These are phyloP conservation scores for Penicillium chermesinum DNA, from an alignment of 495 filamentous ascomycete species.

Conservation along the genomic window DNA sequence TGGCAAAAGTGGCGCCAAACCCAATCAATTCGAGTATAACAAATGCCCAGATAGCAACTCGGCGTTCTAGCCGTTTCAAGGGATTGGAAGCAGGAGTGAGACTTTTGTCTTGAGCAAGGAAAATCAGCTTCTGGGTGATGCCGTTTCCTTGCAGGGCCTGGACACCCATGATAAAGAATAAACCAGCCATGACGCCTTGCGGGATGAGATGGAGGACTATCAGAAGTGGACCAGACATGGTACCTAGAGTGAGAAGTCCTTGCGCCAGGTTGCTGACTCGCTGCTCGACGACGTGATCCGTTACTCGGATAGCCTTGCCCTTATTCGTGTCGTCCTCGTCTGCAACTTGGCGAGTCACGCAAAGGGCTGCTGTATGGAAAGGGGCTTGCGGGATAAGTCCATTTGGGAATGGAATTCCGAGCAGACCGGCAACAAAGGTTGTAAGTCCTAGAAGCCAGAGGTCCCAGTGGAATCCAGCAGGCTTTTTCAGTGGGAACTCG, in stretches of 20 bases:
- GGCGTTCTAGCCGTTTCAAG: slow-evolving; percentile 55
- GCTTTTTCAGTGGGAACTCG: slow-evolving; percentile 86
- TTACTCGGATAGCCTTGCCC: slow-evolving; percentile 54
- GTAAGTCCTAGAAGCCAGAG: slow-evolving; percentile 87
- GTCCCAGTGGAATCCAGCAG: slow-evolving; percentile 95
- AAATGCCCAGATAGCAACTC: slow-evolving; percentile 67
- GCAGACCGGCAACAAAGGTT: slow-evolving; percentile 73
- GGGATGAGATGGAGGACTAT: slow-evolving; percentile 81
- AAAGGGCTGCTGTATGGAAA: slow-evolving; percentile 83
- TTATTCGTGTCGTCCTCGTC: slow-evolving; percentile 55
- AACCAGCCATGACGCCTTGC: slow-evolving; percentile 77
- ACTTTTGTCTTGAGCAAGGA: slow-evolving; percentile 60
- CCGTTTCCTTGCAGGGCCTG: slow-evolving; percentile 78
- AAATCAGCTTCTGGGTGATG: slow-evolving; percentile 76
- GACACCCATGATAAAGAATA: slow-evolving; percentile 94
- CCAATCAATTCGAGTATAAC: slow-evolving; percentile 71
- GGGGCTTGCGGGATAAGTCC: slow-evolving; percentile 91
- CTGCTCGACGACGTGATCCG: slow-evolving; percentile 82
- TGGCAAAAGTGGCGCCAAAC: slow-evolving; percentile 86
- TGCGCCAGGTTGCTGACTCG: slow-evolving; percentile 81
- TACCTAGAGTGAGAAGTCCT: slow-evolving; percentile 76
- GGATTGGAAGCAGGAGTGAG: slow-evolving; percentile 64
- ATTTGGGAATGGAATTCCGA: slow-evolving; percentile 88
- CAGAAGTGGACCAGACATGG: slow-evolving; percentile 83
- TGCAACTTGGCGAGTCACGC: slow-evolving; percentile 61